Evolutionary conservation across 257 asterid species (phyloP).

Genomic region (Catharanthus roseus): DNA sequence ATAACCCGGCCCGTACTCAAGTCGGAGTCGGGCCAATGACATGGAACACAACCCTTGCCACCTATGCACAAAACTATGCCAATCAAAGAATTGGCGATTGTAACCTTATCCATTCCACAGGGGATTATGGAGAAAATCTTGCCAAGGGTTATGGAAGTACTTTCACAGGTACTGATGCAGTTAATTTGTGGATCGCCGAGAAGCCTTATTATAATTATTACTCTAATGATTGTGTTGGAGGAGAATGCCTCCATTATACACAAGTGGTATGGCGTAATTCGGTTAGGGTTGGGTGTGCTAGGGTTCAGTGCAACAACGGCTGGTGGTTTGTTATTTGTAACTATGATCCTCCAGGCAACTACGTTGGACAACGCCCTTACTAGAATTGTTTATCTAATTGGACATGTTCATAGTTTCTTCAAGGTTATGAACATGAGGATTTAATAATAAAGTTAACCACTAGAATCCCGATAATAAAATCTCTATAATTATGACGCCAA

Average conservation of each 20-base stretch:
- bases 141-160: conserved; percentile 29
- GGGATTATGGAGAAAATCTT: conserved; percentile 53
- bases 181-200: conserved; percentile 38
- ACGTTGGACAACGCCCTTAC: conserved; percentile 19
- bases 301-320: conserved; percentile 33
- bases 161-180: conserved; percentile 28
- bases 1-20: conserved; percentile 30
- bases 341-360: conserved; percentile 32
- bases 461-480: neutral
- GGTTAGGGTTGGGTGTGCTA: conserved; percentile 35
- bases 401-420: too few species aligned
- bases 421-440: neutral
- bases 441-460: neutral
- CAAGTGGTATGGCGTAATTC: conserved; percentile 54
- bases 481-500: too few species aligned
- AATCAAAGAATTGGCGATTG: conserved; percentile 29
- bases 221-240: conserved; percentile 30
- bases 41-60: conserved; percentile 34
- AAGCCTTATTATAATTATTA: conserved; percentile 20
- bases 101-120: conserved; percentile 19
- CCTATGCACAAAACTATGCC: conserved; percentile 38
- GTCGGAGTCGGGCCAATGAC: conserved; percentile 34
- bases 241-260: conserved; percentile 49
- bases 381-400: too few species aligned
- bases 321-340: conserved; percentile 36